Evolutionary conservation across 2,329 filamentous ascomycete genomes (phyloP).

Genomic region (Colletotrichum caudatum): DNA sequence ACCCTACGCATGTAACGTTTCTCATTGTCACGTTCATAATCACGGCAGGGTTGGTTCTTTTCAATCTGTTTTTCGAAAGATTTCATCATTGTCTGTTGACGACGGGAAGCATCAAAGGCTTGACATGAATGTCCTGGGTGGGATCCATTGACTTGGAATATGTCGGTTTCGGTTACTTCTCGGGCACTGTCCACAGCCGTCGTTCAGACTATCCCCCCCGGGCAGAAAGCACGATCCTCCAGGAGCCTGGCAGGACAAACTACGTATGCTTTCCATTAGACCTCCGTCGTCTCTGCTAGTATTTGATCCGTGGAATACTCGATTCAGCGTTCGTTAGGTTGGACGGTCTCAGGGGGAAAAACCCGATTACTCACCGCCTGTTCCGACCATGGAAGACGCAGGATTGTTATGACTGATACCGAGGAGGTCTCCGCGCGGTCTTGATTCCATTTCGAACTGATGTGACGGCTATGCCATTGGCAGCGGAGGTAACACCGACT

Average conservation of each 20-base stretch:
- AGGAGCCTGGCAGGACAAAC: background rate
- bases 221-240: background rate
- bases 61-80: background rate
- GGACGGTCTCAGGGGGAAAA: background rate
- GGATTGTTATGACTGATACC: background rate
- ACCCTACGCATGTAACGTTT: no score
- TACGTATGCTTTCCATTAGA: background rate
- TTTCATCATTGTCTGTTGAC: background rate
- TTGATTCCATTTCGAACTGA: background rate
- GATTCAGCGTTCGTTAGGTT: background rate
- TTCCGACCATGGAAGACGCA: background rate
- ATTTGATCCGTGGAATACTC: background rate
- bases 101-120: background rate
- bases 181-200: no score
- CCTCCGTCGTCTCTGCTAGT: background rate
- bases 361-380: background rate
- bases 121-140: background rate
- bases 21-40: background rate
- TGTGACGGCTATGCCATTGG: background rate
- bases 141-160: no score
- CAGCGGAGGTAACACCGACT: background rate
- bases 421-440: background rate
- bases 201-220: background rate
- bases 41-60: background rate
- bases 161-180: background rate